Conservation (phyloP, 495 filamentous ascomycete genomes). For the Hypoxylon cercidicola region DNA sequence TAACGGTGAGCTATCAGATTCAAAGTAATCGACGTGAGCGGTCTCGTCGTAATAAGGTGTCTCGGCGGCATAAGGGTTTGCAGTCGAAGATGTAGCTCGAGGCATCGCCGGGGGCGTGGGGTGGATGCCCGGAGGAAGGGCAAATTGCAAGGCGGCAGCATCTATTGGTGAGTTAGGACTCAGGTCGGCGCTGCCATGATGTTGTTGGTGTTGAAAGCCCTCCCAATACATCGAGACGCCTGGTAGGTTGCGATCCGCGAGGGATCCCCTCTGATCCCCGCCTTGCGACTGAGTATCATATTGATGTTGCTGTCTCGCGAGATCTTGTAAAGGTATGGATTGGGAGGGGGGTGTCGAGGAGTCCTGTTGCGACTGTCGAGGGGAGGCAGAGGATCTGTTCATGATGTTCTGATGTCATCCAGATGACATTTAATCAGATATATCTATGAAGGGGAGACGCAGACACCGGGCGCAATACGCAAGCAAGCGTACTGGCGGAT, state of each 20-base stretch:
- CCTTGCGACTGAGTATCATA: slow-evolving; percentile 46
- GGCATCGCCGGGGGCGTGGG: slow-evolving; percentile 24
- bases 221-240: slow-evolving; percentile 62
- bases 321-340: slow-evolving; percentile 86
- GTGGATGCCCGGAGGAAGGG: slow-evolving; percentile 58
- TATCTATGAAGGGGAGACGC: slow-evolving; percentile 15
- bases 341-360: slow-evolving; percentile 61
- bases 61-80: slow-evolving; percentile 52
- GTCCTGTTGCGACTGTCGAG: slow-evolving; percentile 43
- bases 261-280: slow-evolving; percentile 43
- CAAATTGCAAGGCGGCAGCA: slow-evolving; percentile 57
- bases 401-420: slow-evolving; percentile 43
- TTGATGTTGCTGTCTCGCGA: slow-evolving; percentile 69
- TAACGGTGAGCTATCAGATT: slow-evolving; percentile 76
- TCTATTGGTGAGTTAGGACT: slow-evolving; percentile 57
- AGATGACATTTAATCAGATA: slow-evolving; percentile 39
- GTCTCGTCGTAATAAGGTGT: slow-evolving; percentile 62
- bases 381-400: slow-evolving; percentile 44
- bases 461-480: slow-evolving; percentile 35
- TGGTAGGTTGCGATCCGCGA: slow-evolving; percentile 49
- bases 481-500: slow-evolving; percentile 34
- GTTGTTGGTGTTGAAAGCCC: slow-evolving; percentile 46
- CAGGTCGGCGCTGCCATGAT: slow-evolving; percentile 43
- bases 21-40: slow-evolving; percentile 67
- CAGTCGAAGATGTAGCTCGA: slow-evolving; percentile 44